A percentile compares a stretch with the other conserved stretches of the same genome.
phyloP scores from a whole-genome alignment of 2,329 filamentous ascomycete species.

The Colletotrichum brevisporum region DNA sequence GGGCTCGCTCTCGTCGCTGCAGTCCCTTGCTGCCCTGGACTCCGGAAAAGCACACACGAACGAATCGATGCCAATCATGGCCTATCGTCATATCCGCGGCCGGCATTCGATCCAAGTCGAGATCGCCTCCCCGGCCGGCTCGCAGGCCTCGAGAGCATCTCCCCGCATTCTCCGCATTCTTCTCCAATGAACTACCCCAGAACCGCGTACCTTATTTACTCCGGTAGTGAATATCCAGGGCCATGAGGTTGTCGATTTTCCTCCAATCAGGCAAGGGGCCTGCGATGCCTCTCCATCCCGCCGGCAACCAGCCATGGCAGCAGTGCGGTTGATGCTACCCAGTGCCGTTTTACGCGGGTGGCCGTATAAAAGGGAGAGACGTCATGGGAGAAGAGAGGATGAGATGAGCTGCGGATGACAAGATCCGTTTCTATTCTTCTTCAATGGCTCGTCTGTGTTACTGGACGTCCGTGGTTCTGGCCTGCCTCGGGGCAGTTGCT shows the following conservation, averaged over 20 bases:
- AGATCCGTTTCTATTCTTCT: not conserved
- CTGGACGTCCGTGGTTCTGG: slow-evolving; percentile 21
- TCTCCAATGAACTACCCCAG: slow-evolving; percentile 34
- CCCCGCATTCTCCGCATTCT: slow-evolving; percentile 39
- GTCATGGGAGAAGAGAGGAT: not conserved
- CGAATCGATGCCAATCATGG: not conserved
- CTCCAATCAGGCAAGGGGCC: slow-evolving; percentile 29
- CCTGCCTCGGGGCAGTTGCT: slow-evolving; percentile 23
- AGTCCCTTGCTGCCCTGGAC: not conserved
- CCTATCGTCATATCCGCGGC: slow-evolving; percentile 9
- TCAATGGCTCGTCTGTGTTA: slow-evolving; percentile 21
- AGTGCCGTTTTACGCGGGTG: not conserved
- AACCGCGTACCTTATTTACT: slow-evolving; percentile 3
- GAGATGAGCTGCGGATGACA: not conserved
- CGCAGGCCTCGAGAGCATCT: slow-evolving; percentile 13
- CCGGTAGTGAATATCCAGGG: slow-evolving; percentile 9
- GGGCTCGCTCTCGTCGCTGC: slow-evolving; percentile 1
- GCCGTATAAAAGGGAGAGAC: slow-evolving; percentile 23
- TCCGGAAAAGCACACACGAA: slow-evolving; percentile 15
- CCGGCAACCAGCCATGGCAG: not conserved
- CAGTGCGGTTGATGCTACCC: not conserved
- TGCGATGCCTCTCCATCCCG: slow-evolving; percentile 1
- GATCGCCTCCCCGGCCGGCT: slow-evolving; percentile 4
- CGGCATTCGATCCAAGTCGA: slow-evolving; percentile 25
- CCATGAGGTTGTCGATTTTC: slow-evolving; percentile 33